Percentiles rank a stretch among this genome's conserved stretches.
These are phyloP conservation scores for Salinomyces thailandicus DNA, from an alignment of 2,329 filamentous ascomycete species.

Conservation along the genomic window DNA sequence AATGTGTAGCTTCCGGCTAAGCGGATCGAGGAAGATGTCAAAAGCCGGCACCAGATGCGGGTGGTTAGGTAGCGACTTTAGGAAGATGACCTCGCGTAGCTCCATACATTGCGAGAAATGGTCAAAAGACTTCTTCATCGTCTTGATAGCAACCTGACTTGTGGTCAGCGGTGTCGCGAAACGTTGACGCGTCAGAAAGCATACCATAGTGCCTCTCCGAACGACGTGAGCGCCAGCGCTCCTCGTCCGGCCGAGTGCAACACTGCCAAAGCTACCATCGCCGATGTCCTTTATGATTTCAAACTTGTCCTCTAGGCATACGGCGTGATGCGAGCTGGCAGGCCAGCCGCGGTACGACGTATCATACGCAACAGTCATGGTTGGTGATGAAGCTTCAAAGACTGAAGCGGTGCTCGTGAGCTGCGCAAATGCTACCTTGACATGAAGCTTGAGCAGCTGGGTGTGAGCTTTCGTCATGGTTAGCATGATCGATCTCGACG, in stretches of 20 bases:
- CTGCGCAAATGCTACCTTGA: constrained; percentile 12
- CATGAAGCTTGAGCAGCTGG: constrained; percentile 12
- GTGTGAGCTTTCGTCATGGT: not conserved
- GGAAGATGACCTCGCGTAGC: constrained; percentile 91
- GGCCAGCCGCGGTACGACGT: constrained; percentile 59
- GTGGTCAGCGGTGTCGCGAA: constrained; percentile 7
- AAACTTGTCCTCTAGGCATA: constrained; percentile 79
- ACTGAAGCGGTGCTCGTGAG: constrained; percentile 15
- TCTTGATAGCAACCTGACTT: constrained; percentile 88
- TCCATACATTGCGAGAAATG: constrained; percentile 84
- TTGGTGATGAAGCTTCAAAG: constrained; percentile 24
- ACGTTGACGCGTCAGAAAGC: too few species aligned
- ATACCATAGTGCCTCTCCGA: constrained; percentile 83
- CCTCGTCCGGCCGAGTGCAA: constrained; percentile 81
- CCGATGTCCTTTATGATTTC: constrained; percentile 97
- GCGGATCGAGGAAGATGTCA: constrained; percentile 95
- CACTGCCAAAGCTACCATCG: constrained; percentile 96
- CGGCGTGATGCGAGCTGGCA: constrained; percentile 35
- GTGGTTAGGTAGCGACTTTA: constrained; percentile 78
- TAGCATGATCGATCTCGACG: not conserved
- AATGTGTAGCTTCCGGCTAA: constrained; percentile 93
- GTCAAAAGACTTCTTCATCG: constrained; percentile 99
- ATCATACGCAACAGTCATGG: constrained; percentile 62
- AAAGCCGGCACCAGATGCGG: constrained; percentile 91
- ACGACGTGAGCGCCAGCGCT: constrained; percentile 82